A percentile compares a stretch with the other conserved stretches of the same genome.
Evolutionary conservation across 495 filamentous ascomycete species (phyloP).

Genomic region (Lasiosphaeris hirsuta): DNA sequence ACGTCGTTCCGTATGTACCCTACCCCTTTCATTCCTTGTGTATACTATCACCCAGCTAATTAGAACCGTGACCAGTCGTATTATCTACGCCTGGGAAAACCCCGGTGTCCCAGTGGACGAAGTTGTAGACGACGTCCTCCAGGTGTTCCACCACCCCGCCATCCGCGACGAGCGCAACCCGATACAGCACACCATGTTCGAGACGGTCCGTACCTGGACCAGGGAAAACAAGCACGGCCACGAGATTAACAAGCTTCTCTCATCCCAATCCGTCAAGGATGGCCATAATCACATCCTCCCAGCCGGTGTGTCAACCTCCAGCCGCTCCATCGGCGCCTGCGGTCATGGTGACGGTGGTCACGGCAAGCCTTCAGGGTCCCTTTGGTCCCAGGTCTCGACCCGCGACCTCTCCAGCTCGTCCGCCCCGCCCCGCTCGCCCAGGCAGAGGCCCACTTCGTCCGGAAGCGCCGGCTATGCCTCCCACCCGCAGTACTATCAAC

Average conservation of each 20-base stretch:
- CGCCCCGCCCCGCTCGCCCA: background rate
- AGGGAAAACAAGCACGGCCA: slow-evolving; percentile 61
- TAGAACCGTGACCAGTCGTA: slow-evolving; percentile 42
- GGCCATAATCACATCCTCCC: slow-evolving; percentile 68
- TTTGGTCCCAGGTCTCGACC: slow-evolving; percentile 49
- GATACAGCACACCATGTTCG: slow-evolving; percentile 82
- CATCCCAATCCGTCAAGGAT: slow-evolving; percentile 72
- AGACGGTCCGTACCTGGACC: slow-evolving; percentile 74
- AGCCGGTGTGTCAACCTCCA: slow-evolving; percentile 9
- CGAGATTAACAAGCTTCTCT: slow-evolving; percentile 64
- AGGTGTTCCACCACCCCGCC: slow-evolving; percentile 86
- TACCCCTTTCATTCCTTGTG: background rate
- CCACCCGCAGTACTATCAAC: background rate
- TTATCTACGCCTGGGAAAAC: slow-evolving; percentile 90
- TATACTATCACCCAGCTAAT: slow-evolving; percentile 2
- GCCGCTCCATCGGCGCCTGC: slow-evolving; percentile 24
- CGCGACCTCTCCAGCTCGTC: slow-evolving; percentile 17
- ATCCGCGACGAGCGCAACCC: slow-evolving; percentile 67
- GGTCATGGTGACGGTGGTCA: slow-evolving; percentile 50
- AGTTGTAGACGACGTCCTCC: slow-evolving; percentile 70
- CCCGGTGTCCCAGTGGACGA: slow-evolving; percentile 72
- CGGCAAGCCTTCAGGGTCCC: slow-evolving; percentile 45
- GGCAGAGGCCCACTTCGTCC: background rate
- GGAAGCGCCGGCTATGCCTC: background rate
- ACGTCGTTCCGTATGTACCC: slow-evolving; percentile 63